Percentiles rank a stretch among this genome's conserved stretches.
Conservation (phyloP, 1,139 yeast species). For the Saccharomyces hybrid region DNA sequence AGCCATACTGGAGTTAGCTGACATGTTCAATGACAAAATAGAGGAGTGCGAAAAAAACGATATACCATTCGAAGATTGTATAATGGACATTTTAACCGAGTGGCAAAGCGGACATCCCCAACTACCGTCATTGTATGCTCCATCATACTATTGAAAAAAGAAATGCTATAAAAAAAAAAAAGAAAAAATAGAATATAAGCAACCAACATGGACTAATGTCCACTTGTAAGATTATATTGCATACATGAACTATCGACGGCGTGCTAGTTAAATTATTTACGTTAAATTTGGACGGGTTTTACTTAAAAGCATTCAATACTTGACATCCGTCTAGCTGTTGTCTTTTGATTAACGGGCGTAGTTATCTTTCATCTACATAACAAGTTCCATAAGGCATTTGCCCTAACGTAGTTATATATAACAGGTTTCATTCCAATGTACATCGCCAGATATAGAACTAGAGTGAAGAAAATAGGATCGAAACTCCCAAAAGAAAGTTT, state of each 20-base stretch:
- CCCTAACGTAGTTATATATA: not conserved
- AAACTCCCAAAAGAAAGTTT: not conserved
- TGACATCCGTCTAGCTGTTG: too few species aligned
- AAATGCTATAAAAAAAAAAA: too few species aligned
- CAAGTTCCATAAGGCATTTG: not conserved
- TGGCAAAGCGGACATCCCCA: slow-evolving; percentile 83
- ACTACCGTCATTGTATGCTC: slow-evolving; percentile 73
- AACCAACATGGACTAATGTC: not conserved
- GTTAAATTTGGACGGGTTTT: too few species aligned
- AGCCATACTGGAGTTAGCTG: slow-evolving; percentile 78
- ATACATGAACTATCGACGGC: too few species aligned
- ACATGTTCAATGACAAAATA: slow-evolving; percentile 36
- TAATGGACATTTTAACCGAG: slow-evolving; percentile 59
- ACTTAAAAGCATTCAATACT: too few species aligned
- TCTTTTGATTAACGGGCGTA: not conserved
- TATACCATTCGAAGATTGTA: slow-evolving; percentile 63
- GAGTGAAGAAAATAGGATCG: not conserved
- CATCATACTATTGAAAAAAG: slow-evolving; percentile 57
- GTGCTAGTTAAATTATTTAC: too few species aligned
- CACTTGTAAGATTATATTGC: too few species aligned
- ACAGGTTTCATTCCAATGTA: not conserved
- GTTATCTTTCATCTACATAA: not conserved
- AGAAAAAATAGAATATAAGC: not conserved
- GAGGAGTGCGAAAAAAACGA: slow-evolving; percentile 31
- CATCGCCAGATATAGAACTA: slow-evolving; percentile 4